Evolutionary conservation across 148 eudicot genomes (phyloP).

Genomic region (Gaultheria prostrata): DNA sequence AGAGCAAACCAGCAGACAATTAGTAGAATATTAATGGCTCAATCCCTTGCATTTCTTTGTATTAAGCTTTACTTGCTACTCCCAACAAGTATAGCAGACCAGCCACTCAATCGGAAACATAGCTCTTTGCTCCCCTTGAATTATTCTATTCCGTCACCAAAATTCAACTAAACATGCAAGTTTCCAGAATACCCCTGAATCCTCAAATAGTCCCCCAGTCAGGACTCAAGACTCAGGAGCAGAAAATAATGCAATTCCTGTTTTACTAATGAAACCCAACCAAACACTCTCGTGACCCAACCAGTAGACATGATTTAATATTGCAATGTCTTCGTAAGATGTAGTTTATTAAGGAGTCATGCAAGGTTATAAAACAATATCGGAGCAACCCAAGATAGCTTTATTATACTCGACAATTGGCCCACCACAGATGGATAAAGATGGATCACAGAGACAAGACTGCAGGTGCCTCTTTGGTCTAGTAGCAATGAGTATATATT

Average conservation of each 20-base stretch:
- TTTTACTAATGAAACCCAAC: too few relatives aligned
- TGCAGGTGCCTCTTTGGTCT: background rate
- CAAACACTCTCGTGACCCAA: too few relatives aligned
- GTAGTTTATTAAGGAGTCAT: background rate
- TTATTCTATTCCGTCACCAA: background rate
- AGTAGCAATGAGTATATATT: too few relatives aligned
- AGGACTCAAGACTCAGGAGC: background rate
- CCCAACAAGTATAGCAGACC: background rate
- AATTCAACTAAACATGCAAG: background rate
- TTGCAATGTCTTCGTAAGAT: too few relatives aligned
- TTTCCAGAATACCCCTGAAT: background rate
- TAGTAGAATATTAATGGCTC: background rate
- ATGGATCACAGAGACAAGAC: background rate
- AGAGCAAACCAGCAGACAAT: background rate
- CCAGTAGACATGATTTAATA: too few relatives aligned
- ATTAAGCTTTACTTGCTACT: too few relatives aligned
- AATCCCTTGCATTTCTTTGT: background rate
- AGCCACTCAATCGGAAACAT: background rate
- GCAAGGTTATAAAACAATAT: background rate
- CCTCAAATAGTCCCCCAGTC: too few relatives aligned
- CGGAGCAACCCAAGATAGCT: background rate
- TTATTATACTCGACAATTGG: background rate
- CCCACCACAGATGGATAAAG: background rate
- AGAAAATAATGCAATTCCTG: background rate
- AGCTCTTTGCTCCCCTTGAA: background rate